These are phyloP conservation scores for Wickerhamiella cacticola DNA, from an alignment of 805 yeast species.

Conservation along the genomic window DNA sequence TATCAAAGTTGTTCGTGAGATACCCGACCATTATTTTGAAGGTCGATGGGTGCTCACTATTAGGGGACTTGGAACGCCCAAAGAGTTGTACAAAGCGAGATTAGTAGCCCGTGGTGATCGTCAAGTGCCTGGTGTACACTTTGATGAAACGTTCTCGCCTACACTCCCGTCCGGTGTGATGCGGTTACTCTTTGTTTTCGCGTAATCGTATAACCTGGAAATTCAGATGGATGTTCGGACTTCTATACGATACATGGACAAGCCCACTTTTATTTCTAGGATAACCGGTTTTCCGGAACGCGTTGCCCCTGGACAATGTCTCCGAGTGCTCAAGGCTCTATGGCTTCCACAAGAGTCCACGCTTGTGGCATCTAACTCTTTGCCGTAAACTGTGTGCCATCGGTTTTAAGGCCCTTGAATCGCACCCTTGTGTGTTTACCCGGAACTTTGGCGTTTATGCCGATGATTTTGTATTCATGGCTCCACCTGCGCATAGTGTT, in stretches of 20 bases:
- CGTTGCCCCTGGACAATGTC: neutral
- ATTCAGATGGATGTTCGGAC: conserved; percentile 1
- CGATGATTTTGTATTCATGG: neutral
- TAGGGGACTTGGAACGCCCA: neutral
- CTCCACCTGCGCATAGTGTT: neutral
- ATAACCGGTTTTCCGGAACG: neutral
- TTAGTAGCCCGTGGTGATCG: conserved; percentile 6
- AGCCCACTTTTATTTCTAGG: neutral
- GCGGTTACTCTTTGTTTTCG: neutral
- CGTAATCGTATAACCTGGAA: neutral
- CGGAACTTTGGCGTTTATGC: neutral
- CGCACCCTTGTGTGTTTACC: neutral
- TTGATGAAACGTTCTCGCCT: neutral
- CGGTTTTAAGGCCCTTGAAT: neutral
- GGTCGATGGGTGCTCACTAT: neutral
- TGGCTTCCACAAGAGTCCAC: conserved; percentile 5
- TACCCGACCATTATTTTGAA: neutral
- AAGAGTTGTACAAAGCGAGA: neutral
- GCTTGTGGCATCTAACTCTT: neutral
- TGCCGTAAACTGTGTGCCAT: neutral
- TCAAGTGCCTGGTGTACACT: neutral
- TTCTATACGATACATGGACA: conserved; percentile 2
- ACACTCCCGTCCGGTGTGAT: neutral
- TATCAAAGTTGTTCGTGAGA: neutral
- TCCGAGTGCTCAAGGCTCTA: neutral